Base-by-base conservation (phyloP, 2,329 filamentous ascomycete species). In the Fusarium sublunatum region DNA sequence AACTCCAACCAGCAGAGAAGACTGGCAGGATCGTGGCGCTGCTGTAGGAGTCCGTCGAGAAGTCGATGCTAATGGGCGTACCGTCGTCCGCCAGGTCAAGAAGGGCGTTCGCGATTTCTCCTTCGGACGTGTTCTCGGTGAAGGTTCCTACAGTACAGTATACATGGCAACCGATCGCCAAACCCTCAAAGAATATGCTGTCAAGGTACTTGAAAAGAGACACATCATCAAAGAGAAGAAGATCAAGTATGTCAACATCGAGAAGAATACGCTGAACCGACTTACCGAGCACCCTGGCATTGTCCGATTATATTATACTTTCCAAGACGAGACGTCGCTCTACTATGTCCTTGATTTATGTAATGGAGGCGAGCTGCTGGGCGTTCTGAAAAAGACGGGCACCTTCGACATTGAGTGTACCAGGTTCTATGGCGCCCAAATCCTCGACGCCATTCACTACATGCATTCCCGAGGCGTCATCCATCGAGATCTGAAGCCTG, bases 171-270 rank as follows among this genome's bases (percentile, higher is more conserved):
- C 93, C 5, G 95, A 99, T 76, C 88, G 94, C 60, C 92, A 97
- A 76, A 97, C 92, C 1, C 81, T 96, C 55, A 96, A 96, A 72
- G 94, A 99, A 76, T 98, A 98, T 73, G 95, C 95, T 25, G 93
- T 99, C 79, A 99, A 99, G 76, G 94, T 99, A 13, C 86, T 99
- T 42, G 95, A 99, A 78, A 99, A 99, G 79, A 88, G 93, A 71
- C 95, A 99, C 76, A 99, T 99, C 73, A 99, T 99, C 82, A 99
- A 98, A 78, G 95, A 99, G 79, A 98, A 97, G 78, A 99, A 99
- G 83, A 96, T 99, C 73, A 99, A 99, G 83, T 99, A 99, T 73
- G 95, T 99, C 77, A 99, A 98, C 78, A 99, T 99, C 71, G 95
- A 99, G 78, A 97, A 97, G 80, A 94, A 99, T 78, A 98, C 95